Conservation (phyloP, 495 filamentous ascomycete genomes). For the Beverwykella pulmonaria region DNA sequence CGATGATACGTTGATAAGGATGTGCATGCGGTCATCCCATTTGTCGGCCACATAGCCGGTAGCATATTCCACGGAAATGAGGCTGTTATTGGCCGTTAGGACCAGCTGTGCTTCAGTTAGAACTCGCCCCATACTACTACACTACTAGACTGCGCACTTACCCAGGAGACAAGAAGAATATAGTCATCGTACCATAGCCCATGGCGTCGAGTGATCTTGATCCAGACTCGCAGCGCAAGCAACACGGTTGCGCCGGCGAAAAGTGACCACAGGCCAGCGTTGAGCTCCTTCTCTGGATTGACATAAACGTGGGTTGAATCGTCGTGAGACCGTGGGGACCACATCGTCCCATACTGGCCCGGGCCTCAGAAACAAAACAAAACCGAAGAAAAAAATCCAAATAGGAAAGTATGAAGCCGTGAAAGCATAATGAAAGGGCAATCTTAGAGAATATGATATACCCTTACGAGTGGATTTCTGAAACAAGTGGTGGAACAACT, state of each 20-base stretch:
- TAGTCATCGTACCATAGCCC: slow-evolving; percentile 21
- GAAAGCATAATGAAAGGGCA: neutral
- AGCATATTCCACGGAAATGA: slow-evolving; percentile 13
- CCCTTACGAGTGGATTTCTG: neutral
- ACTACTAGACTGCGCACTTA: neutral
- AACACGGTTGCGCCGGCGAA: slow-evolving; percentile 8
- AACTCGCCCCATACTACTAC: neutral
- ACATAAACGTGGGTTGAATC: neutral
- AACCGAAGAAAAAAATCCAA: neutral
- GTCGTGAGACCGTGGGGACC: neutral
- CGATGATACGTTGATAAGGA: slow-evolving; percentile 20
- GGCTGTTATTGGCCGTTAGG: slow-evolving; percentile 6
- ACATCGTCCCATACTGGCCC: neutral
- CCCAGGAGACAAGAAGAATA: slow-evolving; percentile 10
- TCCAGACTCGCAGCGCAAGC: slow-evolving; percentile 12
- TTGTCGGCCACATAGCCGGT: slow-evolving; percentile 14
- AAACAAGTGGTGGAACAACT: slow-evolving; percentile 1
- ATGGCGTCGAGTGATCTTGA: slow-evolving; percentile 15
- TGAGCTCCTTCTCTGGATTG: slow-evolving; percentile 13
- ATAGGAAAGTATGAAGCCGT: neutral
- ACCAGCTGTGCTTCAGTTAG: neutral
- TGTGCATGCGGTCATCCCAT: slow-evolving; percentile 23
- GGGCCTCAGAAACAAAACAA: neutral
- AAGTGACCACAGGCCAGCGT: slow-evolving; percentile 11
- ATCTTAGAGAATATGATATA: neutral